These are phyloP conservation scores for Cladorrhinum sp. DNA, from an alignment of 2,329 filamentous ascomycete genomes.

Conservation along the genomic window DNA sequence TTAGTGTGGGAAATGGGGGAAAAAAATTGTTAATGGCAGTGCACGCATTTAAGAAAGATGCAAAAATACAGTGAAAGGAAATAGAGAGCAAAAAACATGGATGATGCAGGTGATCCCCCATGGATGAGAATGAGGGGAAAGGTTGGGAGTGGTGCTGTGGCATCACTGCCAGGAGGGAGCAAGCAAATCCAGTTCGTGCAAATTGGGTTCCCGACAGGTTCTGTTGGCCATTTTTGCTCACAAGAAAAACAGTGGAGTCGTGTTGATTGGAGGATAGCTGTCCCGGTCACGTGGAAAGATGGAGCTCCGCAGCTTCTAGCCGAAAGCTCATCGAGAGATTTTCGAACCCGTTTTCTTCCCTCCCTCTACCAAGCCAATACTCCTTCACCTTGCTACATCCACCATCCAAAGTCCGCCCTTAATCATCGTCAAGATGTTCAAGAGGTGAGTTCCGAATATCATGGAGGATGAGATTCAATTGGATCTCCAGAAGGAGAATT, in stretches of 20 bases:
- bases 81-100: background rate
- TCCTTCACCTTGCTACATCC: constrained; percentile 24
- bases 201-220: background rate
- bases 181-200: background rate
- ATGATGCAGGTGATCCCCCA: background rate
- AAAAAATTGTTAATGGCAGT: background rate
- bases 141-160: background rate
- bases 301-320: constrained; percentile 31
- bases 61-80: too few species aligned
- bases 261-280: background rate
- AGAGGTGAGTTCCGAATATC: constrained; percentile 64
- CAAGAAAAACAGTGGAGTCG: background rate
- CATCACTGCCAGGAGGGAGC: background rate
- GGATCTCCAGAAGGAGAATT: background rate
- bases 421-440: constrained; percentile 76
- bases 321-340: constrained; percentile 32
- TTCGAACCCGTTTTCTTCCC: constrained; percentile 31
- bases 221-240: background rate
- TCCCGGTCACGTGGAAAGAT: constrained; percentile 25
- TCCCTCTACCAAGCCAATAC: constrained; percentile 24
- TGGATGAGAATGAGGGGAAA: background rate
- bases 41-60: too few species aligned
- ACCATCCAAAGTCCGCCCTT: constrained; percentile 52
- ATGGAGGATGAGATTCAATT: constrained; percentile 6
- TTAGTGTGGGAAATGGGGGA: background rate